Conservation (phyloP, 2,329 filamentous ascomycete genomes). For the Chaetomium strumarium region DNA sequence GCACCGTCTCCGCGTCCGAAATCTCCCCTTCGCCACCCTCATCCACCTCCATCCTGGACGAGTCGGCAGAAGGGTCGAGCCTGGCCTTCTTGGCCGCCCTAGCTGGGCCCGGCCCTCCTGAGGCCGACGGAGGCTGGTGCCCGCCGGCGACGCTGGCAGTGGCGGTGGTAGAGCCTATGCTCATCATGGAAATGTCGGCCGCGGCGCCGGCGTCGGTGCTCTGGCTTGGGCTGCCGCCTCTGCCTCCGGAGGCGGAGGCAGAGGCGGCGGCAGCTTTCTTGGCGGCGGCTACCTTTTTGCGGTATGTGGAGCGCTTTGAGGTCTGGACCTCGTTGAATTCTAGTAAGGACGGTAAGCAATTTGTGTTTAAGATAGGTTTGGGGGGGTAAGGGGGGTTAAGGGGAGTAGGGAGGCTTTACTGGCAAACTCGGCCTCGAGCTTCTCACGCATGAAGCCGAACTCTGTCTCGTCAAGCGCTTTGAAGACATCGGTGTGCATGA, state of each 20-base stretch:
- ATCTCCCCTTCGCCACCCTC: conserved; percentile 39
- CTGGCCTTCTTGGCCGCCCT: conserved; percentile 36
- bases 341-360: conserved; percentile 27
- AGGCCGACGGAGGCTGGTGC: not conserved
- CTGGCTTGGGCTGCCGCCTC: conserved; percentile 17
- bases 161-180: conserved; percentile 31
- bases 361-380: not conserved
- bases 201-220: conserved; percentile 11
- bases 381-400: not conserved
- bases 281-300: conserved; percentile 61
- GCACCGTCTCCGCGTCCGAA: conserved; percentile 45
- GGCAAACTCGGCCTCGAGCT: conserved; percentile 68
- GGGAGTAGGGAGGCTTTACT: conserved; percentile 44
- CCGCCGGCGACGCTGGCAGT: conserved; percentile 18
- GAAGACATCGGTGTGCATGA: conserved; percentile 69
- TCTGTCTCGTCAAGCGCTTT: conserved; percentile 72
- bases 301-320: conserved; percentile 68
- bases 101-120: conserved; percentile 9
- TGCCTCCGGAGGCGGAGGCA: no score
- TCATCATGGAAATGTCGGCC: conserved; percentile 28
- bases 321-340: conserved; percentile 69
- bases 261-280: conserved; percentile 39
- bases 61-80: conserved; percentile 31
- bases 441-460: conserved; percentile 62
- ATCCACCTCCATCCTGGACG: conserved; percentile 44